A percentile compares a stretch with the other conserved stretches of the same genome.
Evolutionary conservation across 805 yeast genomes (phyloP).

Genomic region (Yarrowia sp.): DNA sequence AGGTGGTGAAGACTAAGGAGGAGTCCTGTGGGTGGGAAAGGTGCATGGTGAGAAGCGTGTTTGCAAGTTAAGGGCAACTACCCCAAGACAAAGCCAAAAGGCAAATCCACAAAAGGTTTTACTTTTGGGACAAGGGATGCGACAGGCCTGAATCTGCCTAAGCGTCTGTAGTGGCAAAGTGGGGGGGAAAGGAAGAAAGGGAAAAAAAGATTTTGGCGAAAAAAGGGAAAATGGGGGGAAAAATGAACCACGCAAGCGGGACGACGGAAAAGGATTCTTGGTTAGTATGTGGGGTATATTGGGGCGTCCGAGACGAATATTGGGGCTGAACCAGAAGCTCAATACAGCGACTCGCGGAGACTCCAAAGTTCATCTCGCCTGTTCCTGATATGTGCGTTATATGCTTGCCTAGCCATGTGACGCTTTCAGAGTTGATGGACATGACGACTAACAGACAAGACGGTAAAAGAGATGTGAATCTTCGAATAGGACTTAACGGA

Average conservation of each 20-base stretch:
- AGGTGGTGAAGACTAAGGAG: too few relatives aligned
- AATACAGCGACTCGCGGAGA: too few relatives aligned
- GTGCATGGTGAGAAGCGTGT: conserved; percentile 38
- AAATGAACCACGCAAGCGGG: too few relatives aligned
- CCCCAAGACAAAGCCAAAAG: conserved; percentile 32
- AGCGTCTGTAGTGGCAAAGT: conserved; percentile 24
- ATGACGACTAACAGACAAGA: too few relatives aligned
- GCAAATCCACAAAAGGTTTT: background rate
- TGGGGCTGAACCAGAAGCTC: too few relatives aligned
- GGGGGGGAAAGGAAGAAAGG: conserved; percentile 4
- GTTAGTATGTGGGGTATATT: too few relatives aligned
- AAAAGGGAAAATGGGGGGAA: too few relatives aligned
- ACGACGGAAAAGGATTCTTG: too few relatives aligned
- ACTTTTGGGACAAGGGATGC: conserved; percentile 32
- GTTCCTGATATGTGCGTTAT: conserved; percentile 37
- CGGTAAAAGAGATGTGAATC: too few relatives aligned
- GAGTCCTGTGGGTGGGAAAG: conserved; percentile 32
- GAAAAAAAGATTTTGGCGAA: too few relatives aligned
- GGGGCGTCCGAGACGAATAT: too few relatives aligned
- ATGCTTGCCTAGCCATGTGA: conserved; percentile 28
- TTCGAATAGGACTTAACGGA: too few relatives aligned
- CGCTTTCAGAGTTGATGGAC: background rate
- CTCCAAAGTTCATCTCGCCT: conserved; percentile 2
- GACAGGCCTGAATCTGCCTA: conserved; percentile 34
- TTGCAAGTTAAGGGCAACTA: conserved; percentile 36